A percentile compares a stretch with the other conserved stretches of the same genome.
Conservation (phyloP, 805 yeast species). For the Candida palmyrensis region DNA sequence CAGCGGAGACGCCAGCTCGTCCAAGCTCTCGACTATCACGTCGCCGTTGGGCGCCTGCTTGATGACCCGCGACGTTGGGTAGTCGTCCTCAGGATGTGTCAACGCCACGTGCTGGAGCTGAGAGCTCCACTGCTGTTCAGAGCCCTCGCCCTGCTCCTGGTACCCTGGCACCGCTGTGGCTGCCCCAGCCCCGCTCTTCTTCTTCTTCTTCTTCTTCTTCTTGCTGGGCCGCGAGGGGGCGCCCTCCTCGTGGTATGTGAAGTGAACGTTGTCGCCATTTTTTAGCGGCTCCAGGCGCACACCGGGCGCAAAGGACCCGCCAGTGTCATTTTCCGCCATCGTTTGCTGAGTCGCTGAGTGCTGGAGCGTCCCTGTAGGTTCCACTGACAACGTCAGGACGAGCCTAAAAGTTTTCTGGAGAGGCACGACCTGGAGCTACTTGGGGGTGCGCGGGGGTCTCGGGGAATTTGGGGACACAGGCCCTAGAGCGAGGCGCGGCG, state of each 20-base stretch:
- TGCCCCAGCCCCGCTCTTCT: conserved; percentile 11
- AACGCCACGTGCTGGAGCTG: conserved; percentile 37
- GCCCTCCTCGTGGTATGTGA: conserved; percentile 11
- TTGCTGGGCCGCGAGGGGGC: conserved; percentile 14
- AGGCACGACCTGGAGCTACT: no score
- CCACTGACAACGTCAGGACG: no score
- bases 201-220: conserved; percentile 31
- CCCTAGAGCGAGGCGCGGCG: no score
- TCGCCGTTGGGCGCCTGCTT: conserved; percentile 72
- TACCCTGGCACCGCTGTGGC: conserved; percentile 7
- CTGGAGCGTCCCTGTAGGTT: no score
- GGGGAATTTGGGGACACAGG: no score
- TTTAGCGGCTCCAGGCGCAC: not conserved
- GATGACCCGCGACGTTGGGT: conserved; percentile 68
- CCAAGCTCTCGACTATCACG: conserved; percentile 61
- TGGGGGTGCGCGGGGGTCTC: no score
- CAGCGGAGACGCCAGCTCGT: conserved; percentile 19
- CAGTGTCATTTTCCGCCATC: no score
- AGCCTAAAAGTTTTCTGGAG: no score
- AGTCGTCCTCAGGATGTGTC: conserved; percentile 54
- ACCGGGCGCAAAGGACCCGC: no score
- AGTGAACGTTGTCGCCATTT: conserved; percentile 30
- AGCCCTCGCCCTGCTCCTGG: no score
- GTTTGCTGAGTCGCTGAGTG: no score
- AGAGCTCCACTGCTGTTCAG: conserved; percentile 5